A percentile compares a stretch with the other conserved stretches of the same genome.
Conservation (phyloP, 331 rosid species). For the Cydonia oblonga region DNA sequence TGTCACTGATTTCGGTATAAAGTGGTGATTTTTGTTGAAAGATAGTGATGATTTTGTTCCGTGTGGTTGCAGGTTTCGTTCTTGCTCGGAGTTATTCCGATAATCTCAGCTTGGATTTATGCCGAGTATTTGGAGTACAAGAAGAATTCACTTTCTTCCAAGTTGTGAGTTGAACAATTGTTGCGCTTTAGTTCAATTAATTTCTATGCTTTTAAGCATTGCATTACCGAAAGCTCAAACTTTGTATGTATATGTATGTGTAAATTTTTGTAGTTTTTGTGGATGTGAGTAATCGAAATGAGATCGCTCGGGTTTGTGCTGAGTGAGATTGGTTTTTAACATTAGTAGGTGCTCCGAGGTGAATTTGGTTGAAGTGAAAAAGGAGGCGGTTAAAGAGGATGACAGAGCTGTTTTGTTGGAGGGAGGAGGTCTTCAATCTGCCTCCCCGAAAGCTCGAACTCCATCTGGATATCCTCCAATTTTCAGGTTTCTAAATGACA, state of each 20-base stretch:
- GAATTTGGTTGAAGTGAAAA: conserved; percentile 45
- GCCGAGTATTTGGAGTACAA: conserved; percentile 70
- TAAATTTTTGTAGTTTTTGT: neutral
- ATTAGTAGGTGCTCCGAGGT: conserved; percentile 60
- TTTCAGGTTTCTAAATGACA: conserved; percentile 35
- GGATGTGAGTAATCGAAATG: neutral
- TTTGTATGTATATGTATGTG: neutral
- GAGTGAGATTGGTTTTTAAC: conserved; percentile 7
- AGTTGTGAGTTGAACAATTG: conserved; percentile 44
- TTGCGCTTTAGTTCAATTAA: neutral
- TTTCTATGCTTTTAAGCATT: neutral
- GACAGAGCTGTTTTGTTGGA: conserved; percentile 61
- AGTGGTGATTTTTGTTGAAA: neutral
- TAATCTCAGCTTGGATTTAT: conserved; percentile 61
- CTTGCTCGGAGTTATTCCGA: conserved; percentile 56
- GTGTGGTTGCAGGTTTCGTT: conserved; percentile 38
- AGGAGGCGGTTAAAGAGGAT: conserved; percentile 50
- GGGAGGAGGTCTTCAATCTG: conserved; percentile 52
- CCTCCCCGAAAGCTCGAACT: conserved; percentile 52
- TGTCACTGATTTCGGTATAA: neutral
- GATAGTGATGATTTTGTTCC: neutral
- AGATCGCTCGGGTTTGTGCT: neutral
- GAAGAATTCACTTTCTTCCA: conserved; percentile 41
- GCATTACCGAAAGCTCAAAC: neutral
- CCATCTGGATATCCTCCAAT: conserved; percentile 34